Percentiles rank a stretch among this genome's conserved stretches.
phyloP scores from a whole-genome alignment of 2,329 filamentous ascomycete genomes.

The Colletotrichum incanum region DNA sequence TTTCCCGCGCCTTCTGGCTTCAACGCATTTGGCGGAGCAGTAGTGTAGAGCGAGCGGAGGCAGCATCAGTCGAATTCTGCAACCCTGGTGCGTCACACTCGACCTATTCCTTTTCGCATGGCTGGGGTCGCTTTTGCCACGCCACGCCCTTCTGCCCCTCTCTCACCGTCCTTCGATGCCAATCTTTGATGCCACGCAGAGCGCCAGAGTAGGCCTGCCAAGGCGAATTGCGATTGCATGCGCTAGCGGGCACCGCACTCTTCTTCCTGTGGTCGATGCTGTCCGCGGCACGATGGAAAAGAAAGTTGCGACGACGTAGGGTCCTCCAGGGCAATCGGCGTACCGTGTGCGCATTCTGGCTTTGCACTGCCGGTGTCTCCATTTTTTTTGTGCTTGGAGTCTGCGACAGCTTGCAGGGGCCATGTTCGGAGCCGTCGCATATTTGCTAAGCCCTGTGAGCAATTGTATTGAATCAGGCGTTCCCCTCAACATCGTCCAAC shows the following conservation, averaged over 20 bases:
- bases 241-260: neutral
- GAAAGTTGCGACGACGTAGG: constrained; percentile 40
- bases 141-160: constrained; percentile 25
- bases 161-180: constrained; percentile 8
- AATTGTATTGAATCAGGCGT: constrained; percentile 17
- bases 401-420: constrained; percentile 41
- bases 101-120: constrained; percentile 35
- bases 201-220: neutral
- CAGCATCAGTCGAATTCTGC: constrained; percentile 41
- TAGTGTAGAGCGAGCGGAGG: constrained; percentile 24
- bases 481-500: neutral
- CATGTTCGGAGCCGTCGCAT: constrained; percentile 32
- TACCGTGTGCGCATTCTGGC: constrained; percentile 35
- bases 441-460: constrained; percentile 30
- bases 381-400: constrained; percentile 38
- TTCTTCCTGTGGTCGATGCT: constrained; percentile 17
- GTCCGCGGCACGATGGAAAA: constrained; percentile 22
- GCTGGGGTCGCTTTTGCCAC: constrained; percentile 40
- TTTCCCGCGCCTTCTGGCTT: constrained; percentile 38
- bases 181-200: constrained; percentile 4
- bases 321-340: constrained; percentile 29
- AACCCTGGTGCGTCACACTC: constrained; percentile 43
- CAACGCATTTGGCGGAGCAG: constrained; percentile 34
- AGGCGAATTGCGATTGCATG: constrained; percentile 1
- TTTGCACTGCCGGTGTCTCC: constrained; percentile 37